These are phyloP conservation scores for Monosporascus sp. DNA, from an alignment of 2,329 filamentous ascomycete genomes.

Conservation along the genomic window DNA sequence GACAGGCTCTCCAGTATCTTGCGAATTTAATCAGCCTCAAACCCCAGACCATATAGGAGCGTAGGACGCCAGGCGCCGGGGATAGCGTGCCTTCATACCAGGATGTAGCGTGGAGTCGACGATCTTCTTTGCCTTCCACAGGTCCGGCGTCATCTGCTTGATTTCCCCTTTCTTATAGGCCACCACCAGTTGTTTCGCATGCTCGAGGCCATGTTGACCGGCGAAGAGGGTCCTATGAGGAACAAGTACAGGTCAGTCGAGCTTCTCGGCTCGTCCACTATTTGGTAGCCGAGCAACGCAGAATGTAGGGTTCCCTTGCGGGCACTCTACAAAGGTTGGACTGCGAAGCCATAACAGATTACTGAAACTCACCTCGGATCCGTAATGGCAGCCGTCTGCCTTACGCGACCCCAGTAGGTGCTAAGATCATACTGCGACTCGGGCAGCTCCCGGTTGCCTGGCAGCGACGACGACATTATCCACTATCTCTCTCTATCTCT, in stretches of 20 bases:
- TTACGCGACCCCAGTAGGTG: slow-evolving; percentile 93
- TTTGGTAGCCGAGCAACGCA: no score
- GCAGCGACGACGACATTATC: slow-evolving; percentile 60
- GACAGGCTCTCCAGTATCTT: slow-evolving; percentile 88
- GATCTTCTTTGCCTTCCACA: slow-evolving; percentile 96
- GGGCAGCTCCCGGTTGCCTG: slow-evolving; percentile 73
- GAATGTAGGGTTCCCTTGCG: no score
- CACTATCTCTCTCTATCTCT: slow-evolving; percentile 7
- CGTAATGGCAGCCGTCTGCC: slow-evolving; percentile 81
- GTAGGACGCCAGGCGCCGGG: neutral
- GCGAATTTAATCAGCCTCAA: slow-evolving; percentile 7
- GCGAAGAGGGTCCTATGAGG: slow-evolving; percentile 73
- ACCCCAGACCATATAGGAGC: neutral
- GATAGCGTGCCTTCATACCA: slow-evolving; percentile 47
- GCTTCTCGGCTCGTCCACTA: no score
- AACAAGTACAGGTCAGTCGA: no score
- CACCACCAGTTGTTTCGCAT: slow-evolving; percentile 76
- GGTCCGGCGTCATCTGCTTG: slow-evolving; percentile 74
- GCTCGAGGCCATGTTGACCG: slow-evolving; percentile 69
- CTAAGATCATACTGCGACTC: slow-evolving; percentile 85
- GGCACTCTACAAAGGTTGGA: no score
- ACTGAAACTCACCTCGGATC: slow-evolving; percentile 77
- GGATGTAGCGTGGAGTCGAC: slow-evolving; percentile 95
- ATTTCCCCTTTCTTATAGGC: slow-evolving; percentile 83
- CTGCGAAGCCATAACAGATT: no score